phyloP scores from a whole-genome alignment of 108 stramenopile species.

The Nitzschia sp. region DNA sequence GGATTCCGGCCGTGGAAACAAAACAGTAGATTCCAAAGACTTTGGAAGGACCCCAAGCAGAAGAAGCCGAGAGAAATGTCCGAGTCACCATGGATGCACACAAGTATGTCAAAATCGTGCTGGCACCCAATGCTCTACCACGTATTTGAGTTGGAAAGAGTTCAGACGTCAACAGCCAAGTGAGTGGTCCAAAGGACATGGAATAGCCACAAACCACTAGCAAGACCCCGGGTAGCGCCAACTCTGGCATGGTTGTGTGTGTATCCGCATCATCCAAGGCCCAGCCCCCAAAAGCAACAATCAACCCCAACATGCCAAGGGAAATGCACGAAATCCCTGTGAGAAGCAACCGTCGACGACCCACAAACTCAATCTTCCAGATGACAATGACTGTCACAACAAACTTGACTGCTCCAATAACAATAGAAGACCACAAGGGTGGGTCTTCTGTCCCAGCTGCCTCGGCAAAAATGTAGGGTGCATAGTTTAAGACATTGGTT shows the following conservation, averaged over 20 bases:
- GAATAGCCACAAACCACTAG: slow-evolving; percentile 70
- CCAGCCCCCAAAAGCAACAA: slow-evolving; percentile 43
- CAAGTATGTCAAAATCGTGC: slow-evolving; percentile 57
- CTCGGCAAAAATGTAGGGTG: slow-evolving; percentile 58
- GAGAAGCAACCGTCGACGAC: slow-evolving; percentile 54
- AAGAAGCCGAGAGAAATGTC: slow-evolving; percentile 52
- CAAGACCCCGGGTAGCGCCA: slow-evolving; percentile 53
- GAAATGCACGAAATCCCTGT: slow-evolving; percentile 48
- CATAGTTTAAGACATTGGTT: slow-evolving; percentile 63
- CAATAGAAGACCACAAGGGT: slow-evolving; percentile 39
- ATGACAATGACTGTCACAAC: slow-evolving; percentile 62
- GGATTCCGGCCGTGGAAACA: slow-evolving; percentile 41
- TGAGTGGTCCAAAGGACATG: slow-evolving; percentile 63
- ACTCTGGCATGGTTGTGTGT: slow-evolving; percentile 20
- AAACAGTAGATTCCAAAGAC: slow-evolving; percentile 56
- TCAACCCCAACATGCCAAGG: slow-evolving; percentile 45
- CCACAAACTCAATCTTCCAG: slow-evolving; percentile 53
- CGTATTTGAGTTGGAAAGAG: slow-evolving; percentile 69
- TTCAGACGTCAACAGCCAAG: slow-evolving; percentile 71
- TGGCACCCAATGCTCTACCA: slow-evolving; percentile 64
- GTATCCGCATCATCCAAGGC: not conserved
- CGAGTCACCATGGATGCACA: slow-evolving; percentile 56
- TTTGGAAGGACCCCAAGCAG: slow-evolving; percentile 34
- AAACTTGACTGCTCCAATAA: slow-evolving; percentile 68
- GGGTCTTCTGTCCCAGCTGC: slow-evolving; percentile 9